Base-by-base conservation (phyloP, 116 monocot genomes). In the Iris pallida region DNA sequence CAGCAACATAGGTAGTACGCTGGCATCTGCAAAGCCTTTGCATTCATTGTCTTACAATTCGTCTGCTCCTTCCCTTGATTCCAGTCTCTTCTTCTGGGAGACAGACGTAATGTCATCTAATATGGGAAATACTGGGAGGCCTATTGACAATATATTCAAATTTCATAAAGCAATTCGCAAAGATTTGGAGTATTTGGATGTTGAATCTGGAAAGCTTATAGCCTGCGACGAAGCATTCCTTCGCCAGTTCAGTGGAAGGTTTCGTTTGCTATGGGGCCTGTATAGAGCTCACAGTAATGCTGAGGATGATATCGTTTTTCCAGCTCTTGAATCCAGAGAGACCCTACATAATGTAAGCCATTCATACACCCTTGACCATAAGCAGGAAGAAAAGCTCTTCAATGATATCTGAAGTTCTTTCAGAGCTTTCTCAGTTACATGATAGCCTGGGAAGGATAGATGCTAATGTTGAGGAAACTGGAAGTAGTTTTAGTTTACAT, bases 211-310 rank as follows among this genome's bases (percentile, higher is more conserved):
- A 57, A 93, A 88, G 68, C 90, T 99, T 61, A 85, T 84, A 56
- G 81, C 79, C 66, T 90, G 90, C 59, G 75, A 91, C 74, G 91
- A 86, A 45, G 68, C 73, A 51, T 82, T 86, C 70, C 84, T 93
- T 47, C 74, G 90, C 57, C 88, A 99, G 18, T 99, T 99, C 75
- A 90, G 79, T 71, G 99, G 99, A 58, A 79, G 99, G 57, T 99
- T 99, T 79, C 94, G 90, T 73, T 68, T 99, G 17, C 79, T 99
- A 46, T 90, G 93, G 90, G 94, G 99, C 43, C 65, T 99, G 16
- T 99, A 99, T 71, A 86, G 82, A 78, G 99, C 99, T 70, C 99
- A 99, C 57, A 99, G 99, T 75, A 99, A 93, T 88, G 99, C 99
- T 56, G 99, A 99, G 70, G 99, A 99, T 86, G 99, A 93, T 7